Evolutionary conservation across 2,329 filamentous ascomycete species (phyloP).

Genomic region (Laburnicola sp.): DNA sequence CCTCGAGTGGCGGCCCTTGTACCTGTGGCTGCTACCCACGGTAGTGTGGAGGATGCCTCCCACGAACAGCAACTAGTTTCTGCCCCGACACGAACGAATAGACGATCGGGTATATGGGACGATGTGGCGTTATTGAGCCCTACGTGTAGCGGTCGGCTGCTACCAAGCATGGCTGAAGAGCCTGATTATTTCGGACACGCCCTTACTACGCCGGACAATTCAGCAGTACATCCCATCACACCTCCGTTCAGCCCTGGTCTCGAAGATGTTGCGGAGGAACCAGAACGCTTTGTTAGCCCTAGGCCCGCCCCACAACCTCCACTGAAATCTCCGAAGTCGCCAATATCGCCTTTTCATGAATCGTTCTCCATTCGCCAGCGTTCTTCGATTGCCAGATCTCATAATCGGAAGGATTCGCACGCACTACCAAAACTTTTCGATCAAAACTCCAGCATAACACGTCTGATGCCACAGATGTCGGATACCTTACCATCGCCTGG

Average conservation of each 20-base stretch:
- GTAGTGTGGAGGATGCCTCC: slow-evolving; percentile 22
- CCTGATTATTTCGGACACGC: slow-evolving; percentile 42
- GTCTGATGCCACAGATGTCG: slow-evolving; percentile 47
- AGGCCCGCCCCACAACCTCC: slow-evolving; percentile 41
- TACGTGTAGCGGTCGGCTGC: slow-evolving; percentile 17
- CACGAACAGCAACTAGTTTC: slow-evolving; percentile 1
- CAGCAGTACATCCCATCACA: slow-evolving; percentile 44
- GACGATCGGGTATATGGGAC: slow-evolving; percentile 42
- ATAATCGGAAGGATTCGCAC: slow-evolving; percentile 27
- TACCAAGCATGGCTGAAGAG: slow-evolving; percentile 37
- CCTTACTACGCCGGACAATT: slow-evolving; percentile 49
- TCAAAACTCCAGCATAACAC: slow-evolving; percentile 27
- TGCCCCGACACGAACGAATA: slow-evolving; percentile 22
- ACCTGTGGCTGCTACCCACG: slow-evolving; percentile 23
- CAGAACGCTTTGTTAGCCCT: slow-evolving; percentile 39
- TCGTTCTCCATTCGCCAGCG: slow-evolving; percentile 34
- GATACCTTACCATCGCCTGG: slow-evolving; percentile 51
- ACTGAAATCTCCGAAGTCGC: slow-evolving; percentile 26
- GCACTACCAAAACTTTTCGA: slow-evolving; percentile 23
- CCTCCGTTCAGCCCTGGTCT: slow-evolving; percentile 47
- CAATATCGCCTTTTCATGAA: slow-evolving; percentile 33
- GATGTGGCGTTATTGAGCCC: slow-evolving; percentile 27
- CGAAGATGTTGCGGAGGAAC: slow-evolving; percentile 44
- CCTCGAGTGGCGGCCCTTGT: slow-evolving; percentile 45
- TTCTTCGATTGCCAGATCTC: slow-evolving; percentile 23